Conservation (phyloP, 768 basidiomycete genomes). For the Lactarius hatsudake region DNA sequence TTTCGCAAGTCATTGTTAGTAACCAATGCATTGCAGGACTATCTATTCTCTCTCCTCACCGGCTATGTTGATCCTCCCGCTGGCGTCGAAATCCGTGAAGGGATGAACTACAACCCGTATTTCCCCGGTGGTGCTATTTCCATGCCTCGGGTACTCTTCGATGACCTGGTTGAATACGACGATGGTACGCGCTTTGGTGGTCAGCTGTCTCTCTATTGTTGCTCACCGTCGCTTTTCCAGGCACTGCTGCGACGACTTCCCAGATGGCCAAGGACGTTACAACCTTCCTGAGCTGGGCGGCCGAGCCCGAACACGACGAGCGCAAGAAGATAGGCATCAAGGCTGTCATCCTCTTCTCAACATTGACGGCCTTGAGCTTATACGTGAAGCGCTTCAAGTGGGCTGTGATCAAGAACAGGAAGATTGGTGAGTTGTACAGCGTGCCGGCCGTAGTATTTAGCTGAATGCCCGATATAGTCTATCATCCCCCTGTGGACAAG, state of each 20-base stretch:
- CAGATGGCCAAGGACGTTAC: conserved; percentile 99
- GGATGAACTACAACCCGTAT: conserved; percentile 98
- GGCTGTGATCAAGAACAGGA: conserved; percentile 88
- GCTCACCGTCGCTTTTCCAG: conserved; percentile 37
- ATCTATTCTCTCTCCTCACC: conserved; percentile 94
- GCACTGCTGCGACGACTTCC: conserved; percentile 92
- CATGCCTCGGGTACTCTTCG: conserved; percentile 96
- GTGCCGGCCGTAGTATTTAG: conserved; percentile 8
- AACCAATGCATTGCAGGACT: conserved; percentile 58
- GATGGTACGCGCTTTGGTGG: conserved; percentile 59
- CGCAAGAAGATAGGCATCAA: conserved; percentile 97
- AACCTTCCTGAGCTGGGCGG: conserved; percentile 94
- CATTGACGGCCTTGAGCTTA: conserved; percentile 73
- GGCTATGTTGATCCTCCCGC: conserved; percentile 97
- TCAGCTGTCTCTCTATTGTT: background rate
- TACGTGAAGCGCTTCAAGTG: conserved; percentile 98
- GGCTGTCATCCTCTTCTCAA: conserved; percentile 90
- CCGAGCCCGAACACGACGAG: conserved; percentile 97
- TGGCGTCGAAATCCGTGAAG: conserved; percentile 91
- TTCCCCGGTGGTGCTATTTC: conserved; percentile 99
- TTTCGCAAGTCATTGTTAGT: background rate
- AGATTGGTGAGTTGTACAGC: conserved; percentile 61
- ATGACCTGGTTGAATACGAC: conserved; percentile 94
- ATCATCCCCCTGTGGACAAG: conserved; percentile 59
- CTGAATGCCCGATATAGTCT: conserved; percentile 40